Base-by-base conservation (phyloP, 345 rosid species). In the Salix dunnii region DNA sequence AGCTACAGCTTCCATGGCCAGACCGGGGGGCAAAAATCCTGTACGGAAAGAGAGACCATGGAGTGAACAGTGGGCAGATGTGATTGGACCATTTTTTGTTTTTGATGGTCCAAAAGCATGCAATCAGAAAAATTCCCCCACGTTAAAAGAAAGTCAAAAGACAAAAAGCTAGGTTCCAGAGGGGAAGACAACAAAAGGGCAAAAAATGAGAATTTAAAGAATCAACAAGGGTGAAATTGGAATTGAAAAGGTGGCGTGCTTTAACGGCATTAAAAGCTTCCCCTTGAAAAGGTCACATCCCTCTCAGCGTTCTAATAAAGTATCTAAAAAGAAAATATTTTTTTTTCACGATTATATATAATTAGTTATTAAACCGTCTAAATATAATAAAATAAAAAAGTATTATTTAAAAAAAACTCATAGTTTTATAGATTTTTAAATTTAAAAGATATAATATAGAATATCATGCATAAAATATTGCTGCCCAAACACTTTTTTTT, bases 171-270 rank as follows among this genome's bases (percentile, higher is more conserved):
- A 76, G 66, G 76, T 72, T 68, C 67, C 80, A 82, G 74, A 43
- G 25, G 35, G 27, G 25, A 35, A 71, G 11, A 63, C 0, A 49
- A 16, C 36, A 48, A 38, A 75, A 23, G 68, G 79, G 81, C 77
- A 70, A 21, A 14, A 13, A 36, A 79, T 7, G 68, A 20, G 18
- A 80, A 64, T 74, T 40, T 3, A 4, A 1, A 1, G 4, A 0
- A 31, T 35, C n/a, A 35, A 1, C 4, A 31, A 13, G 85, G 87
- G 86, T 38, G 84, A 74, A 82, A 79, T 8, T 10, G 84, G 78
- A 51, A 80, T 60, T 6, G 13, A 62, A 67, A 74, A 33, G 83
- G 68, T 84, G 79, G 85, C 86, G 84, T 88, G 84, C 86, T 76
- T 81, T 82, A 82, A 82, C 82, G 82, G 84, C 84, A 81, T 79